Evolutionary conservation across 2,329 filamentous ascomycete genomes (phyloP).

Genomic region (Xylariaceae sp.): DNA sequence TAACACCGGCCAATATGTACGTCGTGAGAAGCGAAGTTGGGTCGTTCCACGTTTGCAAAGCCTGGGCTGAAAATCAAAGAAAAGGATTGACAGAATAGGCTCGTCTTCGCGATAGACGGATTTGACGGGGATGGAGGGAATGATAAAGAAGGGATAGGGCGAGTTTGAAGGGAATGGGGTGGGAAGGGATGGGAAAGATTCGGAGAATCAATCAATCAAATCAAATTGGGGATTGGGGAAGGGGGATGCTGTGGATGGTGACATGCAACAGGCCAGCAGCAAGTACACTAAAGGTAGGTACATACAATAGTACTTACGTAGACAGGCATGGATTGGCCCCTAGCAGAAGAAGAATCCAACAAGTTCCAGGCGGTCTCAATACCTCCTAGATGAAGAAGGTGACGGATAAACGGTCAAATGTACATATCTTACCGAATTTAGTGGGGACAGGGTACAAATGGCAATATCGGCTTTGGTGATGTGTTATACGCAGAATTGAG

Average conservation of each 20-base stretch:
- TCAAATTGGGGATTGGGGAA: constrained; percentile 12
- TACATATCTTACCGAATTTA: no score
- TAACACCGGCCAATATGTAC: constrained; percentile 22
- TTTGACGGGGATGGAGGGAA: constrained; percentile 10
- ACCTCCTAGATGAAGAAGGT: not conserved
- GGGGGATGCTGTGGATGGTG: constrained; percentile 15
- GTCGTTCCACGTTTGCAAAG: constrained; percentile 28
- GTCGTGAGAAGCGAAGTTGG: constrained; percentile 33
- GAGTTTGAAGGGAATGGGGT: constrained; percentile 9
- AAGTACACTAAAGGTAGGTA: constrained; percentile 1
- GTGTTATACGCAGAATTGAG: not conserved
- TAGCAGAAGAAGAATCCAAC: not conserved
- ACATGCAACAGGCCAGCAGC: constrained; percentile 16
- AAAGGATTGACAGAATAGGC: constrained; percentile 30
- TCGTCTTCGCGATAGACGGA: constrained; percentile 28
- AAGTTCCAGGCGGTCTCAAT: not conserved
- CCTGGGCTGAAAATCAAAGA: constrained; percentile 30
- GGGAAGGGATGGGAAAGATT: constrained; percentile 18
- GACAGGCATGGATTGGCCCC: not conserved
- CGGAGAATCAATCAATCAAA: constrained; percentile 7
- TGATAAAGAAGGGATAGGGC: constrained; percentile 4
- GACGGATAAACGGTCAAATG: not conserved
- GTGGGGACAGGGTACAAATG: no score
- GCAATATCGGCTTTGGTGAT: not conserved
- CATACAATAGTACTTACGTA: not conserved